Percentiles rank a stretch among this genome's conserved stretches.
Evolutionary conservation across 768 basidiomycete species (phyloP).

Genomic region (Phylloporus scabripes): DNA sequence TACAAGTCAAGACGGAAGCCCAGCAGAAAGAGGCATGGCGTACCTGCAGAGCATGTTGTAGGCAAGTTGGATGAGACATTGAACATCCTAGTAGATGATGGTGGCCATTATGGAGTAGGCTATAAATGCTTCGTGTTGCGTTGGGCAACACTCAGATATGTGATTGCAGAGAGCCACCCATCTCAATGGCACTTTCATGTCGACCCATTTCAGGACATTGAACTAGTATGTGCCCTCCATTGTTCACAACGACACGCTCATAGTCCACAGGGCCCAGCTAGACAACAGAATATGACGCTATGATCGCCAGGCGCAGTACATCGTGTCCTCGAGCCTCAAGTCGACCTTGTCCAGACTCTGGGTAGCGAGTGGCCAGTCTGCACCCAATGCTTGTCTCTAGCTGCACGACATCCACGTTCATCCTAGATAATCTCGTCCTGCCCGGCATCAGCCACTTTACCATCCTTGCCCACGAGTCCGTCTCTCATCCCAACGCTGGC

Average conservation of each 20-base stretch:
- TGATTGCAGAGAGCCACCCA: too few relatives aligned
- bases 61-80: too few relatives aligned
- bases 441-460: constrained; percentile 97
- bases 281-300: constrained; percentile 84
- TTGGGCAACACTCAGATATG: too few relatives aligned
- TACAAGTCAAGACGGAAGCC: too few relatives aligned
- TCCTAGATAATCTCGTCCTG: constrained; percentile 94
- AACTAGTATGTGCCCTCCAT: constrained; percentile 26
- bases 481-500: constrained; percentile 74
- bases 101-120: too few relatives aligned
- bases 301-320: constrained; percentile 89
- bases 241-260: constrained; percentile 1
- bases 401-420: constrained; percentile 79
- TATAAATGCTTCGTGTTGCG: too few relatives aligned
- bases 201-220: too few relatives aligned
- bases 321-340: not conserved
- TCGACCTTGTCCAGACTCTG: constrained; percentile 63
- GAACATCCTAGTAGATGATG: too few relatives aligned
- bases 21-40: too few relatives aligned
- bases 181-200: too few relatives aligned
- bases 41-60: too few relatives aligned
- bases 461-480: constrained; percentile 63
- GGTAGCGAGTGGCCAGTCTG: constrained; percentile 88
- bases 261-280: constrained; percentile 48
- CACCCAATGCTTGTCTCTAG: constrained; percentile 83